Evolutionary conservation across 108 stramenopile species (phyloP).

Genomic region (Conticribra weissflogii): DNA sequence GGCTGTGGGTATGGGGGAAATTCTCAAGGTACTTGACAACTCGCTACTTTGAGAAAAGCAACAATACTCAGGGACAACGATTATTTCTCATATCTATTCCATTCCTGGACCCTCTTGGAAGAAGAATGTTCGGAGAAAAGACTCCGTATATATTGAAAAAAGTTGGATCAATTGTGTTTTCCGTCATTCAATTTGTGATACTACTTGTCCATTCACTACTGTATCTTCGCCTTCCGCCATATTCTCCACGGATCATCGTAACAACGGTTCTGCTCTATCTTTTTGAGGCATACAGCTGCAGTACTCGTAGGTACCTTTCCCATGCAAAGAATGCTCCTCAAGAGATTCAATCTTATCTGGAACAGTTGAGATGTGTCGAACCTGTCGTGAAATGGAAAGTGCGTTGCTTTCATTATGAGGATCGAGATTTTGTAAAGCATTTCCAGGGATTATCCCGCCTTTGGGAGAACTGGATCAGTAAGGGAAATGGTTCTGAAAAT

Average conservation of each 20-base stretch:
- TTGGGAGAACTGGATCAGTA: constrained; percentile 18
- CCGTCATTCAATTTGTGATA: constrained; percentile 37
- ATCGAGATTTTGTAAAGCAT: constrained; percentile 47
- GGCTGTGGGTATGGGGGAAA: constrained; percentile 49
- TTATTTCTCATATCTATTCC: constrained; percentile 3
- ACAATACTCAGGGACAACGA: neutral
- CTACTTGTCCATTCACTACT: constrained; percentile 34
- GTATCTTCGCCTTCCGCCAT: constrained; percentile 45
- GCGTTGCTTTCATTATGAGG: constrained; percentile 82
- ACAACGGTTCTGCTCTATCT: constrained; percentile 62
- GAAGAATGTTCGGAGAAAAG: neutral
- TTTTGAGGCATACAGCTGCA: constrained; percentile 75
- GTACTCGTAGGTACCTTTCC: constrained; percentile 68
- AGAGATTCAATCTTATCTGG: constrained; percentile 70
- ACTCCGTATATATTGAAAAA: constrained; percentile 18
- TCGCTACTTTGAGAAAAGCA: constrained; percentile 23
- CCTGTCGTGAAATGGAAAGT: constrained; percentile 83
- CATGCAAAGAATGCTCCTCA: constrained; percentile 67
- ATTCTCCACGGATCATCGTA: constrained; percentile 41
- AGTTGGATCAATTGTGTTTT: constrained; percentile 8
- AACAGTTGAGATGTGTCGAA: constrained; percentile 50
- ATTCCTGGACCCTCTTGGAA: neutral
- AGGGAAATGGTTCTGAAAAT: neutral
- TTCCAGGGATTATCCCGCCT: constrained; percentile 18
- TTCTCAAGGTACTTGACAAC: constrained; percentile 23